Evolutionary conservation across 192 early-diverging fungal species (phyloP), one percentile per base, ranked within the genome.

Genomic region (Coemansia erecta): DNA sequence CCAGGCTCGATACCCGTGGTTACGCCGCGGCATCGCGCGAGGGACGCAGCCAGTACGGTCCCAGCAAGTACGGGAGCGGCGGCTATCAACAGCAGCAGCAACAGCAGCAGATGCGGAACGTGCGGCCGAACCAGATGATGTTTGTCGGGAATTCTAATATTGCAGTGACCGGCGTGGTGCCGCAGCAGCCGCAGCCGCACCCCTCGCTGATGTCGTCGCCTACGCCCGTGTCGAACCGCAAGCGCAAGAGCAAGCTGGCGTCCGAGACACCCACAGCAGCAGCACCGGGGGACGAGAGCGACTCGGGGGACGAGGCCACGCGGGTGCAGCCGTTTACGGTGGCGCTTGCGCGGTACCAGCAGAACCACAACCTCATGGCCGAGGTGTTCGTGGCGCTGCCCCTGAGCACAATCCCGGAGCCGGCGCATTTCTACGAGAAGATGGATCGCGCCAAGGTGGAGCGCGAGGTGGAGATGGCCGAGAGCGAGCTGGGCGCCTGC

Each of bases 311-410:
- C 26, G 75, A 78, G 35, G 39, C 68, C 26, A 69, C 72, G 35
- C 60, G 43, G 21, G 41, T 72, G 14, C 75, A 72, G 60, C 69
- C 75, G 21, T 67, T 64, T 17, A 68, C 21, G 11, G 60, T 78
- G 11, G 68, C 75, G 17, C 49, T 78, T 22, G 49, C 50, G 21
- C 57, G 75, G 45, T 78, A 78, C 58, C 75, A 78, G 44, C 64
- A 72, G 54, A 78, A 72, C 62, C 75, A 78, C 56, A 72, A 57
- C 24, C 10, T 78, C 45, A 72, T 78, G 75, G 57, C 75, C 5
- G 75, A 78, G 39, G 56, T 78, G 4, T 78, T 78, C 28, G 56
- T 78, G 0, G 75, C 75, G n/a, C 42, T 78, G 43, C 75, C 75
- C 3, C 68, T 65, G 0, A 78, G 75, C 66, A 68, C 65, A 2